phyloP scores from a whole-genome alignment of 805 yeast species.

The Zygotorulaspora sp. region DNA sequence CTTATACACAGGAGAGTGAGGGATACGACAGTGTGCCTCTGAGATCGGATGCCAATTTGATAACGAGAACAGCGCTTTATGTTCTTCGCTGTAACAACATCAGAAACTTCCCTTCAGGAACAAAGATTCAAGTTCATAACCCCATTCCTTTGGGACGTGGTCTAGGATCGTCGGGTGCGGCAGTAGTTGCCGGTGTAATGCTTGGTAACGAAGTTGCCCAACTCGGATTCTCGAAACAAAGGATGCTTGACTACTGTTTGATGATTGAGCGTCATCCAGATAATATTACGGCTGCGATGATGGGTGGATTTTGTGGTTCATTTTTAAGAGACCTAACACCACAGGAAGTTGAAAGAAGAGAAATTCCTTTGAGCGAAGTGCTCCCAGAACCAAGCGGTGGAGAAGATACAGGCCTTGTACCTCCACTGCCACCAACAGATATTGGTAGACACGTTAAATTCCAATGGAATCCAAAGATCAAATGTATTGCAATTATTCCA shows the following conservation, averaged over 20 bases:
- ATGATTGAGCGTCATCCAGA: constrained; percentile 99
- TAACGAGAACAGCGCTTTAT: constrained; percentile 89
- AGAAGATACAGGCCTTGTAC: constrained; percentile 59
- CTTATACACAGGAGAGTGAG: constrained; percentile 66
- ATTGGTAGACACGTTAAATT: constrained; percentile 89
- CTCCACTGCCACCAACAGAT: constrained; percentile 77
- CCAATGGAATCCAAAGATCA: constrained; percentile 73
- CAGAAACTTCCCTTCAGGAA: constrained; percentile 75
- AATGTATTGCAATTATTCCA: constrained; percentile 89
- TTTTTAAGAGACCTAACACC: constrained; percentile 76
- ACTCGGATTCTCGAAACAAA: constrained; percentile 63
- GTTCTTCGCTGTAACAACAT: constrained; percentile 81
- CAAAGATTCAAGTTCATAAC: constrained; percentile 72
- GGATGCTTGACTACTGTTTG: constrained; percentile 89
- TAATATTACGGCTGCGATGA: constrained; percentile 97
- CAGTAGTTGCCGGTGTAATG: constrained; percentile 94
- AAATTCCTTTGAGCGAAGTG: constrained; percentile 80
- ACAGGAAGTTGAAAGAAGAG: constrained; percentile 67
- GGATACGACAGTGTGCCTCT: constrained; percentile 81
- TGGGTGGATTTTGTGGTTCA: constrained; percentile 98
- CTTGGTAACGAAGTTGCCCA: constrained; percentile 82
- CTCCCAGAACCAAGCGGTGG: constrained; percentile 76
- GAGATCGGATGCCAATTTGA: constrained; percentile 70
- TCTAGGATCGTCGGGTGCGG: constrained; percentile 95
- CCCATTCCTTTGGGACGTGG: constrained; percentile 98